A percentile compares a stretch with the other conserved stretches of the same genome.
These are phyloP conservation scores for Diophrys sp. DNA, from an alignment of 73 alveolate genomes.

Conservation along the genomic window DNA sequence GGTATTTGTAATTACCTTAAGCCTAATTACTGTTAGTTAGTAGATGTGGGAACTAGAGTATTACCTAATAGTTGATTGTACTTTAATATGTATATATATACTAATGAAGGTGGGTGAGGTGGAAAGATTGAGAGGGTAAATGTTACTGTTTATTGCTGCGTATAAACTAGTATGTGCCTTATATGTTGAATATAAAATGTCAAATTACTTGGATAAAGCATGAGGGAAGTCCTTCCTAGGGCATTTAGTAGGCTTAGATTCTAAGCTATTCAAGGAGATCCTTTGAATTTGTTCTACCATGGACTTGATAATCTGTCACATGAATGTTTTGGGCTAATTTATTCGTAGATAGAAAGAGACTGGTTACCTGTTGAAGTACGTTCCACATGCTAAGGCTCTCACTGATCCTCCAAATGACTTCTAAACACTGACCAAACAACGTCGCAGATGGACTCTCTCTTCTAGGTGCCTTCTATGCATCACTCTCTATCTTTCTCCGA, in stretches of 20 bases:
- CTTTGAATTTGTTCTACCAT: slow-evolving; percentile 15
- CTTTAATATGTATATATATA: too few relatives aligned
- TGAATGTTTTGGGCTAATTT: too few relatives aligned
- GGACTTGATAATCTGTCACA: slow-evolving; percentile 34
- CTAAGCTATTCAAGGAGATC: slow-evolving; percentile 30
- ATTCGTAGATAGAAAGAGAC: too few relatives aligned
- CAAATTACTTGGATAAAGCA: slow-evolving; percentile 44
- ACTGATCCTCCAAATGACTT: slow-evolving; percentile 59
- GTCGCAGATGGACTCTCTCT: slow-evolving; percentile 77
- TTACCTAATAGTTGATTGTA: too few relatives aligned
- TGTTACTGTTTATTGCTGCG: too few relatives aligned
- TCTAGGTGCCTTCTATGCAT: slow-evolving; percentile 25
- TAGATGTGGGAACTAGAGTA: too few relatives aligned
- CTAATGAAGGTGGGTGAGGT: too few relatives aligned
- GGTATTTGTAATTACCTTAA: too few relatives aligned
- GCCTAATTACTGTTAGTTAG: too few relatives aligned
- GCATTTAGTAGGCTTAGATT: slow-evolving; percentile 45
- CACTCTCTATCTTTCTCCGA: slow-evolving; percentile 13
- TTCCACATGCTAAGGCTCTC: slow-evolving; percentile 53
- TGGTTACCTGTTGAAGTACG: slow-evolving; percentile 29
- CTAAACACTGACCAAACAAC: slow-evolving; percentile 41
- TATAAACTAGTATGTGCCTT: too few relatives aligned
- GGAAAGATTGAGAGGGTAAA: too few relatives aligned
- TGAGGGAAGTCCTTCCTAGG: slow-evolving; percentile 48
- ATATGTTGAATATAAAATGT: slow-evolving; percentile 39